Evolutionary conservation across 768 basidiomycete species (phyloP), one percentile per base, ranked within the genome.

Genomic region (Leccinum aurantiacum): DNA sequence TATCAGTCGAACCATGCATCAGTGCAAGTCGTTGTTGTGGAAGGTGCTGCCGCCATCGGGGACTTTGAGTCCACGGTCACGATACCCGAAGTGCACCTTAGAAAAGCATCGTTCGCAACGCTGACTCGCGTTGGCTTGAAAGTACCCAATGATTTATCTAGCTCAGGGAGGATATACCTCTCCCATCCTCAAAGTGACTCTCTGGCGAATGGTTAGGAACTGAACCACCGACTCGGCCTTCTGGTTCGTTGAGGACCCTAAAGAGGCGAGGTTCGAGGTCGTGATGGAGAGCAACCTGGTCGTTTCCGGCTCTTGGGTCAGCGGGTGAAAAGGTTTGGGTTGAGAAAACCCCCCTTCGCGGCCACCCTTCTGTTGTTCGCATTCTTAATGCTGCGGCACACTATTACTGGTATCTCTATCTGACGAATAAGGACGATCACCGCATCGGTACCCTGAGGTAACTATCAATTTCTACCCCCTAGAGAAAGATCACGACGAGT

Each of bases 21-120:
- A 27, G 27, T 27, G 27, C 27, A 27, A 27, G 27, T 27, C 27
- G 27, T 27, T 27, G 27, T 27, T 27, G 27, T 27, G 27, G 27
- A 27, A 27, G 27, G 27, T 27, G 27, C 38, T 19, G 47, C 67
- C 13, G 6, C 10, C 13, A 59, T 69, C 33, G 53, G 52, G 19
- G 56, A 69, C 24, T 69, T 69, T 24, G 35, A 58, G 49, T 66
- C 64, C 6, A 58, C 41, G 2, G 2, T 63, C 7, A 29, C 27
- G 4, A 27, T 25, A 14, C 7, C 57, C 4, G 52, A 37, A 15
- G 1, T n/a, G 2, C 24, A 50, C 17, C 19, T 53, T 22, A 14
- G 13, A 11, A 24, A 53, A 9, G 56, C 33, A 25, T 48, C 50
- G 3, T 60, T 59, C 24, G 62, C 56, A 46, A 58, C 22, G 49